Base-by-base conservation (phyloP, 1,284 basidiomycete genomes). In the Irpex sp. region DNA sequence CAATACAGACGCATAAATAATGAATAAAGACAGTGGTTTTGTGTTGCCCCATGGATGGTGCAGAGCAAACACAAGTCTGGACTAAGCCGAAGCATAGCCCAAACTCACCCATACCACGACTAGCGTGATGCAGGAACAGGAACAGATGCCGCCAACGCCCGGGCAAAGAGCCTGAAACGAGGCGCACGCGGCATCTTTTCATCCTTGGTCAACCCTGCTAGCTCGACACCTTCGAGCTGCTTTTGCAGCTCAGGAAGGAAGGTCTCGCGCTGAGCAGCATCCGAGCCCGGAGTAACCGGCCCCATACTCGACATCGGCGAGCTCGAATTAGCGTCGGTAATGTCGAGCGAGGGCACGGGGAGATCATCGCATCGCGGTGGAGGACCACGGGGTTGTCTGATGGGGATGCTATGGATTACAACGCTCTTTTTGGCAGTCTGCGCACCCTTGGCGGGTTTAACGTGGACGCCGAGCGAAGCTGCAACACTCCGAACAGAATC, bases 401-500 rank as follows among this genome's bases (percentile, higher is more conserved):
- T 17, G 49, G 49, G 49, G 11, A 17, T 52, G 21, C 49, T 9
- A 9, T 52, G 9, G 17, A 8, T 8, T 15, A 26, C 17, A 52
- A 17, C 49, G 49, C 49, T 57, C 56, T 65, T 26, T 5, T 9
- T 17, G 5, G 54, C 47, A 26, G 8, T 19, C 11, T 6, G 49
- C 40, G 11, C 15, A 21, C 38, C 62, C 19, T 48, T 51, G 17
- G 57, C 17, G 3, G 48, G 49, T 56, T 8, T 11, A 13, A 49
- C 60, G 15, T 34, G 57, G 52, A 62, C 49, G 6, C 60, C 58
- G 38, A 62, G 65, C 57, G 59, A 64, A 6, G 64, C 59, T 2
- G 66, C 66, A 37, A 40, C 56, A 38, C 59, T 37, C 4, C 62
- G 66, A 7, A 63, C 65, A 7, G 31, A 15, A 55, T 64, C 63